phyloP scores from a whole-genome alignment of 495 filamentous ascomycete genomes.

The Penicillium paxilli region DNA sequence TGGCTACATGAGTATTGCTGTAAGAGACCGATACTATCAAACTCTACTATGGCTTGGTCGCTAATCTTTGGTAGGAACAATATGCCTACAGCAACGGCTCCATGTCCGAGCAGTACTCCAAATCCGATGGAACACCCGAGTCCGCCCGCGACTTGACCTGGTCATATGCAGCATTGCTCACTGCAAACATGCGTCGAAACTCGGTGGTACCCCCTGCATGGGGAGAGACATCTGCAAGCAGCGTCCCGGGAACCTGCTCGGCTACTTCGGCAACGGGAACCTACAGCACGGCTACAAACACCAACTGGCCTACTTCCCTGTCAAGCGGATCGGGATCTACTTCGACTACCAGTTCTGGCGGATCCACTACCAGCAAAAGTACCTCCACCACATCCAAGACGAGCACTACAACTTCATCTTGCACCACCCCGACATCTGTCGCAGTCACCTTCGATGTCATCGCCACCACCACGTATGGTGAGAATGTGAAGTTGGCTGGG shows the following conservation, averaged over 20 bases:
- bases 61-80: slow-evolving; percentile 26
- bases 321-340: slow-evolving; percentile 35
- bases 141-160: slow-evolving; percentile 57
- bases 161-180: slow-evolving; percentile 53
- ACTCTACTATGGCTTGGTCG: too few relatives aligned
- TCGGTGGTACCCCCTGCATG: slow-evolving; percentile 54
- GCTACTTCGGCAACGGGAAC: slow-evolving; percentile 54
- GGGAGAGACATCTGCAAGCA: slow-evolving; percentile 51
- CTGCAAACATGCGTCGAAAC: slow-evolving; percentile 49
- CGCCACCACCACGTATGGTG: slow-evolving; percentile 54
- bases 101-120: slow-evolving; percentile 62
- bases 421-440: slow-evolving; percentile 47
- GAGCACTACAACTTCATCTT: slow-evolving; percentile 33
- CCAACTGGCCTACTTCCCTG: slow-evolving; percentile 55
- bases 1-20: slow-evolving; percentile 57
- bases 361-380: slow-evolving; percentile 32
- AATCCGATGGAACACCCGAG: slow-evolving; percentile 47
- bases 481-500: slow-evolving; percentile 61
- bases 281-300: slow-evolving; percentile 56
- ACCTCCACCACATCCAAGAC: slow-evolving; percentile 31
- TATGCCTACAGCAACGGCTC: slow-evolving; percentile 51
- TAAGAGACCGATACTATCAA: slow-evolving; percentile 8
- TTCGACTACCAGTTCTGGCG: slow-evolving; percentile 6
- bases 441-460: slow-evolving; percentile 60
- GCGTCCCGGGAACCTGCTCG: slow-evolving; percentile 54